These are phyloP conservation scores for Linum tenue DNA, from an alignment of 345 rosid species.

Conservation along the genomic window DNA sequence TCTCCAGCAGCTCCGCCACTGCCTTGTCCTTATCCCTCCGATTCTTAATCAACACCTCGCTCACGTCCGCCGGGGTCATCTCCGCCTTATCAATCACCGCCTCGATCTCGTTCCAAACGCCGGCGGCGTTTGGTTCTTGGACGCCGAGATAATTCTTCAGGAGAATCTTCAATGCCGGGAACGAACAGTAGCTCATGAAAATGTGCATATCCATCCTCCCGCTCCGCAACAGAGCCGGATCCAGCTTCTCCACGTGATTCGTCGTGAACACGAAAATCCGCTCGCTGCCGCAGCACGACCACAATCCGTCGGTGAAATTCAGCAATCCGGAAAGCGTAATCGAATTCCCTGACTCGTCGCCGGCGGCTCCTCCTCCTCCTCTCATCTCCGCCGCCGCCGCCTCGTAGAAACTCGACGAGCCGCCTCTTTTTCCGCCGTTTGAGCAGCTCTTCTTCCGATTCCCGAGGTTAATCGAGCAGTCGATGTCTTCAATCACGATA, in stretches of 20 bases:
- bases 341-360: constrained; percentile 39
- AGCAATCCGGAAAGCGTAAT: constrained; percentile 80
- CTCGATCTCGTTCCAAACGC: constrained; percentile 32
- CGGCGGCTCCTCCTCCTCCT: constrained; percentile 19
- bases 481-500: constrained; percentile 88
- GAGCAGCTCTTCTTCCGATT: constrained; percentile 39
- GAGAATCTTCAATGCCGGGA: constrained; percentile 58
- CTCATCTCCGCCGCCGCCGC: constrained; percentile 23
- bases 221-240: constrained; percentile 79
- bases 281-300: constrained; percentile 99
- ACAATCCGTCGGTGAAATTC: constrained; percentile 91
- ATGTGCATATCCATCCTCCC: constrained; percentile 99
- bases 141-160: constrained; percentile 51
- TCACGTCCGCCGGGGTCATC: constrained; percentile 94
- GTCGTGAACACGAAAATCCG: constrained; percentile 91
- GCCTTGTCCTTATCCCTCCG: constrained; percentile 48
- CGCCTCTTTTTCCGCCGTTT: background rate
- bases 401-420: constrained; percentile 20
- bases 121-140: constrained; percentile 7
- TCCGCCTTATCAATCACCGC: constrained; percentile 48
- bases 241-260: constrained; percentile 84
- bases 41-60: constrained; percentile 74
- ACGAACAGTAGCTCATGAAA: constrained; percentile 70
- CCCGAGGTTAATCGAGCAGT: constrained; percentile 68
- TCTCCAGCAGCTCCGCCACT: constrained; percentile 41